A percentile compares a stretch with the other conserved stretches of the same genome.
Conservation (phyloP, 2,329 filamentous ascomycete species). For the Cladosporium sp. region DNA sequence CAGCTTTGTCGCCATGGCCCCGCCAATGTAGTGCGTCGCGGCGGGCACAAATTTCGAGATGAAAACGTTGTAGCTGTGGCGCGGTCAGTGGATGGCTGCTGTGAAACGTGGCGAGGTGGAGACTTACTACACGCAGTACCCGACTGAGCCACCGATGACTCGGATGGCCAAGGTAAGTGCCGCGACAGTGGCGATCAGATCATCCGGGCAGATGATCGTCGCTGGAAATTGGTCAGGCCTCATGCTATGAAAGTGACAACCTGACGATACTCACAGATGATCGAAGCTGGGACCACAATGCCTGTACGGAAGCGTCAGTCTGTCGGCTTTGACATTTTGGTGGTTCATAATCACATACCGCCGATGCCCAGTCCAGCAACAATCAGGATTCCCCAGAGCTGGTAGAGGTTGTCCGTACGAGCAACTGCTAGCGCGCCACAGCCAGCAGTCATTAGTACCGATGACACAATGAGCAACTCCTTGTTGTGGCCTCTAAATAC, state of each 20-base stretch:
- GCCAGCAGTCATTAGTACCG: conserved; percentile 58
- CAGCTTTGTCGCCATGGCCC: conserved; percentile 42
- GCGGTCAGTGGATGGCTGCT: background rate
- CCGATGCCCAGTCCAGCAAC: conserved; percentile 60
- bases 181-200: conserved; percentile 63
- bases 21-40: conserved; percentile 45
- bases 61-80: conserved; percentile 43
- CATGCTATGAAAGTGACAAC: background rate
- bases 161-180: conserved; percentile 64
- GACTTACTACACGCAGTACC: conserved; percentile 32
- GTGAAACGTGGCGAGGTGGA: background rate
- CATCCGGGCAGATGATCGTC: conserved; percentile 63
- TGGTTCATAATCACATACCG: conserved; percentile 29
- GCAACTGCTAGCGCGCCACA: conserved; percentile 27
- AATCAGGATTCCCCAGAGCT: conserved; percentile 42
- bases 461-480: conserved; percentile 54
- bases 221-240: conserved; percentile 23
- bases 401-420: conserved; percentile 24
- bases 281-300: conserved; percentile 60
- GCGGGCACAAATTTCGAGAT: conserved; percentile 39
- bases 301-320: background rate
- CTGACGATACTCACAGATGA: conserved; percentile 41
- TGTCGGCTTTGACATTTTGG: background rate
- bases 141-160: conserved; percentile 60
- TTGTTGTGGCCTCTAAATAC: conserved; percentile 54